Percentiles rank a stretch among this genome's conserved stretches.
These are phyloP conservation scores for Cicer arietinum DNA, from an alignment of 306 rosid genomes.

Conservation along the genomic window DNA sequence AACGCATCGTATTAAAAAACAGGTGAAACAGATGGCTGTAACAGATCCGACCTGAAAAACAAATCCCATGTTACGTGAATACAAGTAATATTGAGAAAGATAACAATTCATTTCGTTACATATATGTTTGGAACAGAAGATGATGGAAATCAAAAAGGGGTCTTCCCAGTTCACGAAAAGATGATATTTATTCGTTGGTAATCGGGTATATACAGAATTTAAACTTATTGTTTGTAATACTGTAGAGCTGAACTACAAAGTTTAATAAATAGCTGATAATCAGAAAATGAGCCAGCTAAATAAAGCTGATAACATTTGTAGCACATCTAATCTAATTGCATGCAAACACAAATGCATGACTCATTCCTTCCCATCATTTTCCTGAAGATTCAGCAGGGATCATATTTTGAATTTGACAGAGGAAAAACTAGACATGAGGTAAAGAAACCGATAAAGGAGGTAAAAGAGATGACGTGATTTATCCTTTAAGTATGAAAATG, in stretches of 20 bases:
- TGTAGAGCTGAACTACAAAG: not conserved
- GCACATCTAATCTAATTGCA: slow-evolving; percentile 29
- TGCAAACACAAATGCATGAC: not conserved
- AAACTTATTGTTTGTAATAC: not conserved
- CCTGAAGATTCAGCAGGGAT: slow-evolving; percentile 12
- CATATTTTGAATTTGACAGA: not conserved
- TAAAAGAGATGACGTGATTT: not conserved
- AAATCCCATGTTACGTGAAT: slow-evolving; percentile 20
- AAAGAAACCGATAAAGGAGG: slow-evolving; percentile 17
- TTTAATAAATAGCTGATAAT: slow-evolving; percentile 12
- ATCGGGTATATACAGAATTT: slow-evolving; percentile 1
- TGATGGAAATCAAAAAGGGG: slow-evolving; percentile 25
- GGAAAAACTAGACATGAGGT: slow-evolving; percentile 6
- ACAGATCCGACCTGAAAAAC: slow-evolving; percentile 92
- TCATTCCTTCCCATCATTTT: slow-evolving; percentile 25
- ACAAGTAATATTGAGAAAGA: slow-evolving; percentile 23
- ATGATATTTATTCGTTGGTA: slow-evolving; percentile 6
- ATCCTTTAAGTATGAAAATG: slow-evolving; percentile 2
- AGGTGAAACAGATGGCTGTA: slow-evolving; percentile 93
- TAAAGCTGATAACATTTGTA: slow-evolving; percentile 19
- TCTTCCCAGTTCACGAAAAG: slow-evolving; percentile 26
- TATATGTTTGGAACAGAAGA: slow-evolving; percentile 23
- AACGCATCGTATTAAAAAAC: slow-evolving; percentile 89
- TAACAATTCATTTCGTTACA: slow-evolving; percentile 16
- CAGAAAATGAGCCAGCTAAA: slow-evolving; percentile 2